phyloP scores from a whole-genome alignment of 1,139 yeast species.

The Pichia inconspicua region DNA sequence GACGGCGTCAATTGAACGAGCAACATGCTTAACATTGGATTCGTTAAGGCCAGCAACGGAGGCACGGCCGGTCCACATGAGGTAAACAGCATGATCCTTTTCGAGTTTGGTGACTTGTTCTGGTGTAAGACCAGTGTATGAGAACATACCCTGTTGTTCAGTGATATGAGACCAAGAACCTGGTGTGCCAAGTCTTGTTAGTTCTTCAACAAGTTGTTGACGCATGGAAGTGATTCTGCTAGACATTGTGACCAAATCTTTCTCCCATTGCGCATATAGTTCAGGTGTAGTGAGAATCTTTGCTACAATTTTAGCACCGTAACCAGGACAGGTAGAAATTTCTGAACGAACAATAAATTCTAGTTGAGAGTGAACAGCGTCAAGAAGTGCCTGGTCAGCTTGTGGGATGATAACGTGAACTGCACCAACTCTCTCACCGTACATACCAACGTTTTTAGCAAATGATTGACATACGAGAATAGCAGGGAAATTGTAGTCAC shows the following conservation, averaged over 20 bases:
- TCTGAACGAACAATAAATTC: slow-evolving; percentile 74
- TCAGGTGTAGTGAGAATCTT: slow-evolving; percentile 59
- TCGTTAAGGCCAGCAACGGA: slow-evolving; percentile 91
- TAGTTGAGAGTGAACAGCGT: slow-evolving; percentile 66
- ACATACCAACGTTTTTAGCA: slow-evolving; percentile 95
- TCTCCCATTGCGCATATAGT: slow-evolving; percentile 73
- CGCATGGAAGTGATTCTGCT: slow-evolving; percentile 79
- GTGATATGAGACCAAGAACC: slow-evolving; percentile 93
- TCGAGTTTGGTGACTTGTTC: slow-evolving; percentile 80
- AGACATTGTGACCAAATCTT: slow-evolving; percentile 83
- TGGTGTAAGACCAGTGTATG: slow-evolving; percentile 77
- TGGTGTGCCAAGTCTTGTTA: slow-evolving; percentile 65
- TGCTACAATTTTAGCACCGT: slow-evolving; percentile 90
- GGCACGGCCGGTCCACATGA: slow-evolving; percentile 83
- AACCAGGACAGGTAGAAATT: slow-evolving; percentile 90
- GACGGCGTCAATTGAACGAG: slow-evolving; percentile 75
- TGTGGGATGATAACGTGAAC: slow-evolving; percentile 61
- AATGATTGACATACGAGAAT: slow-evolving; percentile 86
- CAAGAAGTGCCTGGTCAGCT: slow-evolving; percentile 33
- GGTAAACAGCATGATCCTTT: slow-evolving; percentile 66
- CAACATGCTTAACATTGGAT: slow-evolving; percentile 69
- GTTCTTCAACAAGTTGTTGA: slow-evolving; percentile 49
- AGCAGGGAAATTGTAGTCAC: slow-evolving; percentile 35
- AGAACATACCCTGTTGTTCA: slow-evolving; percentile 92
- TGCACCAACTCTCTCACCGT: slow-evolving; percentile 97